Percentiles rank a stretch among this genome's conserved stretches.
phyloP scores from a whole-genome alignment of 495 filamentous ascomycete genomes.

The Astrothelium macrocarpum region DNA sequence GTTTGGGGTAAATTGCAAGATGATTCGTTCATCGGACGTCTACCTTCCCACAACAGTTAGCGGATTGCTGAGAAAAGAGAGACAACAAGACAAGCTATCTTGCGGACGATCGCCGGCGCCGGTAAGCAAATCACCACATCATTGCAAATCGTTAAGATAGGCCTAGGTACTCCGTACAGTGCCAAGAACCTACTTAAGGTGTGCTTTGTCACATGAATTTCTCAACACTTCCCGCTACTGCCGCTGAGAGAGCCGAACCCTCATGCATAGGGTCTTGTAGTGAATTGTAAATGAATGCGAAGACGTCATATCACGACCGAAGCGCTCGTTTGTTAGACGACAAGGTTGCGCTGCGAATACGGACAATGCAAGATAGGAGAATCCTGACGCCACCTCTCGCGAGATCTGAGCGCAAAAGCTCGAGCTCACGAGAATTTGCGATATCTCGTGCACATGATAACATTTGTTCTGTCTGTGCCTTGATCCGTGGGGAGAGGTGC shows the following conservation, averaged over 20 bases:
- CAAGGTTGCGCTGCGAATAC: no score
- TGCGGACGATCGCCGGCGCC: background rate
- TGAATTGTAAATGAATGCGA: no score
- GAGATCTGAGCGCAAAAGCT: background rate
- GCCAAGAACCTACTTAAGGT: no score
- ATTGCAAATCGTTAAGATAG: background rate
- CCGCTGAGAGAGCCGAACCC: background rate
- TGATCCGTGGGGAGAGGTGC: no score
- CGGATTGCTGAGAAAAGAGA: background rate
- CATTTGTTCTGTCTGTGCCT: background rate
- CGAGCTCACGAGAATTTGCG: background rate
- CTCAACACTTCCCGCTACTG: background rate
- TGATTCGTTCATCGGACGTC: background rate
- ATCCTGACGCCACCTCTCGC: background rate
- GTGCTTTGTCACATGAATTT: background rate
- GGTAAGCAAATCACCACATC: background rate
- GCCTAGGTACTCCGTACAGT: background rate
- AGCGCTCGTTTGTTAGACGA: conserved; percentile 1
- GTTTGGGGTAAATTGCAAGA: background rate
- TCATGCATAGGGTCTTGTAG: background rate
- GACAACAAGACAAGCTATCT: background rate
- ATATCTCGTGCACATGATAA: background rate
- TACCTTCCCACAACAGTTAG: background rate
- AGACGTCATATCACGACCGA: background rate
- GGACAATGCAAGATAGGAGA: no score